These are phyloP conservation scores for Bjerkandera adusta DNA, from an alignment of 1,284 basidiomycete species.

Conservation along the genomic window DNA sequence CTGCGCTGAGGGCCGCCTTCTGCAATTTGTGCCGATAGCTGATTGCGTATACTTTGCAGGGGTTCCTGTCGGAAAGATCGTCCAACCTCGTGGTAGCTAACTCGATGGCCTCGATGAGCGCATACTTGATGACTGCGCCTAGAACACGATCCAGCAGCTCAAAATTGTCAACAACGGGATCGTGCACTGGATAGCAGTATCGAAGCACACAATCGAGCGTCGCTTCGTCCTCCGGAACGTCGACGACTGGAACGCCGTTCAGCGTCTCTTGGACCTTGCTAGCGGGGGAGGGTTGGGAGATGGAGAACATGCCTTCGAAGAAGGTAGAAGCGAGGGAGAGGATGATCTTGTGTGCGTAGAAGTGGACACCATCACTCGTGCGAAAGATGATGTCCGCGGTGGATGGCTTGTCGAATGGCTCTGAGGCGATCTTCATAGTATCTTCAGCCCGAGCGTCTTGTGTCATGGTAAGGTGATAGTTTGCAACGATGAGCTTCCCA, in stretches of 20 bases:
- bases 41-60: constrained; percentile 32
- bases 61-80: constrained; percentile 24
- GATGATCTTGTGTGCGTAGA: constrained; percentile 11
- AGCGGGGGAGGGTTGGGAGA: constrained; percentile 9
- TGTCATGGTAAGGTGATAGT: neutral
- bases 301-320: constrained; percentile 18
- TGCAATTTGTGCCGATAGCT: constrained; percentile 27
- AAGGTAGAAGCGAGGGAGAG: constrained; percentile 24
- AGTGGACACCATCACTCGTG: constrained; percentile 19
- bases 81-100: neutral
- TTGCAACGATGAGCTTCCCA: neutral
- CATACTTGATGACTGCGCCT: constrained; percentile 21
- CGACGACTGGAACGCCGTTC: constrained; percentile 5
- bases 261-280: neutral
- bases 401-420: constrained; percentile 19
- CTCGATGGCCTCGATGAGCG: constrained; percentile 9
- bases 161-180: constrained; percentile 13
- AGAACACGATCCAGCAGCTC: constrained; percentile 8
- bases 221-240: constrained; percentile 16
- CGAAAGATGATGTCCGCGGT: constrained; percentile 29
- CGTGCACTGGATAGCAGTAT: constrained; percentile 22
- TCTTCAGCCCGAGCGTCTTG: neutral
- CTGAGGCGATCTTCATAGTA: neutral
- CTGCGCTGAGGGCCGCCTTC: constrained; percentile 8
- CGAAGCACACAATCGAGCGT: constrained; percentile 21